A percentile compares a stretch with the other conserved stretches of the same genome.
phyloP scores from a whole-genome alignment of 2,329 filamentous ascomycete species.

The Penicillium sp. region DNA sequence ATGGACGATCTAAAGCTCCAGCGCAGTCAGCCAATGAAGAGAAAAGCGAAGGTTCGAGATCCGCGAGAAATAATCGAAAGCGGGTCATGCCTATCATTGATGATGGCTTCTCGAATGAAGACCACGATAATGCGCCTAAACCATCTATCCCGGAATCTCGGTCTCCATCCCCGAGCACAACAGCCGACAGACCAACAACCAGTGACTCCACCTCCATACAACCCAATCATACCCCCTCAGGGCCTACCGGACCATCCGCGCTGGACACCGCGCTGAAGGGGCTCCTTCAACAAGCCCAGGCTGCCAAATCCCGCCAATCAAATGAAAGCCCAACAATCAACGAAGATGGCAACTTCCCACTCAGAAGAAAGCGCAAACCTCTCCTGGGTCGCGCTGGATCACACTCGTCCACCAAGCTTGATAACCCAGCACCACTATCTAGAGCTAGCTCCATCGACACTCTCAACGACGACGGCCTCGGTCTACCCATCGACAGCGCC shows the following conservation, averaged over 20 bases:
- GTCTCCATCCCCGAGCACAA: constrained; percentile 24
- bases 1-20: neutral
- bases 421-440: constrained; percentile 30
- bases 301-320: constrained; percentile 30
- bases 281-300: constrained; percentile 42
- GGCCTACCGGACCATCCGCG: constrained; percentile 25
- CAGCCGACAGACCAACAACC: constrained; percentile 2
- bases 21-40: neutral
- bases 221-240: constrained; percentile 13
- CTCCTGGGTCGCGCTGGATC: constrained; percentile 46
- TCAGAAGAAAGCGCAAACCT: constrained; percentile 33
- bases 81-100: constrained; percentile 14
- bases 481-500: constrained; percentile 35
- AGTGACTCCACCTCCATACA: constrained; percentile 14
- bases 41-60: neutral
- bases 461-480: constrained; percentile 46
- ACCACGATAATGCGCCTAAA: constrained; percentile 16
- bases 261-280: constrained; percentile 42
- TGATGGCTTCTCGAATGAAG: constrained; percentile 20
- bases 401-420: constrained; percentile 33
- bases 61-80: constrained; percentile 2
- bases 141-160: constrained; percentile 21
- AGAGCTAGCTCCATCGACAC: constrained; percentile 53
- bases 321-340: constrained; percentile 19
- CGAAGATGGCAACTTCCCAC: constrained; percentile 19